Base-by-base conservation (phyloP, 1,139 yeast genomes). In the Candida tropicalis region DNA sequence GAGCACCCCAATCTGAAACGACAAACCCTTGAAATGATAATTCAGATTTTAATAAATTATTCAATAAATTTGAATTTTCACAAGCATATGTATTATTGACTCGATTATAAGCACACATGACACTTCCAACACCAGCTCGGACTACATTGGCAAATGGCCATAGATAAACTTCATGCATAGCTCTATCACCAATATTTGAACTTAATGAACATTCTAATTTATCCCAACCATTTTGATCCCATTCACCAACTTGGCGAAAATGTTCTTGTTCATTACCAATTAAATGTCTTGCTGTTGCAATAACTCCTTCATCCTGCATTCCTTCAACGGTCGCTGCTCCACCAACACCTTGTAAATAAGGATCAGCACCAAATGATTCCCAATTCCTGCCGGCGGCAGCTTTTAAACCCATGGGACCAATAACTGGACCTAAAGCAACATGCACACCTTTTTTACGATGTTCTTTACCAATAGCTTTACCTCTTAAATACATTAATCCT, bases 101-200 rank as follows among this genome's bases (percentile, higher is more conserved):
- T 51, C 70, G 67, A 50, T 82, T 81, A 56, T 79, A 81, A 0
- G 85, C 70, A 53, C 87, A 81, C 83, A 82, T 80, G 11, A 82
- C 66, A 20, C 82, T 71, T 1, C 82, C 85, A 24, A 68, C 82
- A 11, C 85, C 85, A 8, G 86, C 82, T 45, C 75, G 70, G 28
- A 82, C 68, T 37, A 77, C 75, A 55, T 82, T 84, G 18, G 84
- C 84, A 65, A 81, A 82, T 5, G 87, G 88, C 85, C 86, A 80
- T 42, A 80, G 60, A 56, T 76, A 82, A 2, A 81, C 58, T 54
- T 82, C 87, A 55, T 81, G 87, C 76, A 82, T 70, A 1, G 82
- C 77, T 31, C 84, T 62, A 56, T 82, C 87, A 40, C 81, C 84
- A 39, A 81, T 74, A 50, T 80, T 79, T 15, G 81, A 61, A 50